A percentile compares a stretch with the other conserved stretches of the same genome.
phyloP scores from a whole-genome alignment of 192 early-diverging fungal species.

The Gamsiella multidivaricata region DNA sequence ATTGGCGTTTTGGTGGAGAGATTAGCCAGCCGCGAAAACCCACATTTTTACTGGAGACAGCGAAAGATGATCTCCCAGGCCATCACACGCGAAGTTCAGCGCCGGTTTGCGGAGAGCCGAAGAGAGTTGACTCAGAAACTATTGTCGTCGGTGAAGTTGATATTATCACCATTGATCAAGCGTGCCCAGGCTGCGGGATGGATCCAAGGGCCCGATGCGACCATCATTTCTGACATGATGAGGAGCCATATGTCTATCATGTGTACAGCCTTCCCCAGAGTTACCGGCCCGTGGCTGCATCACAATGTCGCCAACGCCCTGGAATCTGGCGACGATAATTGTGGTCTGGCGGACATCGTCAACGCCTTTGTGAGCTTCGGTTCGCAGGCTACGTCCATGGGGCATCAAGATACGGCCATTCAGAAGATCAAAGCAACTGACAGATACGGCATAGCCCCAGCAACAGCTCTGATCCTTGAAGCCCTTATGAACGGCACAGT shows the following conservation, averaged over 20 bases:
- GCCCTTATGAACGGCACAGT: conserved; percentile 14
- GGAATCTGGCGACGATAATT: not conserved
- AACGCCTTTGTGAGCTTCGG: conserved; percentile 1
- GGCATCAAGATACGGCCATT: not conserved
- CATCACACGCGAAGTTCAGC: not conserved
- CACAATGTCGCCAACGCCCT: not conserved
- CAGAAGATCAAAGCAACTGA: too few relatives aligned
- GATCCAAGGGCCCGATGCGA: conserved; percentile 19
- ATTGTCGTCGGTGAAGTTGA: not conserved
- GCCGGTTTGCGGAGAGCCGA: not conserved
- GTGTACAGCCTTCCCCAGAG: conserved; percentile 17
- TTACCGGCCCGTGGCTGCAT: conserved; percentile 19
- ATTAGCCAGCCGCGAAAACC: conserved; percentile 11
- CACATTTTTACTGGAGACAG: conserved; percentile 33
- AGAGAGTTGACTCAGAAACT: not conserved
- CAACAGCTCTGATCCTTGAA: conserved; percentile 24
- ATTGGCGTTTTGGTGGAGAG: conserved; percentile 29
- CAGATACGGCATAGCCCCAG: not conserved
- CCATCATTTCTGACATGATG: conserved; percentile 8
- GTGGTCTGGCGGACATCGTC: too few relatives aligned
- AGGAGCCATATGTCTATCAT: not conserved
- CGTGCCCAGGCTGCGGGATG: conserved; percentile 25
- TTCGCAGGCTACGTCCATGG: conserved; percentile 3
- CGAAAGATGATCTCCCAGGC: not conserved
- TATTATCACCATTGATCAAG: conserved; percentile 15